Percentiles rank a stretch among this genome's conserved stretches.
Conservation (phyloP, 345 rosid species). For the Sonneratia alba region DNA sequence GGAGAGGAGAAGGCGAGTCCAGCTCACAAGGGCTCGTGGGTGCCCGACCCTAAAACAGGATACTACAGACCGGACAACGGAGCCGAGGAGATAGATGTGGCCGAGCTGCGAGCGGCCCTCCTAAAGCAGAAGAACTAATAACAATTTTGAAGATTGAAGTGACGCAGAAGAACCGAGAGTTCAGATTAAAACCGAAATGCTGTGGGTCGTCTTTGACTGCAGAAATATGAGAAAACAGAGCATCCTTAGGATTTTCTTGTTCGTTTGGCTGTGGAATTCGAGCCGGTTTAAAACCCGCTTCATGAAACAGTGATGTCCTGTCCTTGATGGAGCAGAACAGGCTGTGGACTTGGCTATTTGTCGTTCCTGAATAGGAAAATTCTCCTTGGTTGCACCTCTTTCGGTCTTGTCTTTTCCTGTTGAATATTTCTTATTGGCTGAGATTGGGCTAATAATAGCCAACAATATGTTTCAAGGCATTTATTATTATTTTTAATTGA, state of each 20-base stretch:
- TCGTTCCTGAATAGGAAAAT: no score
- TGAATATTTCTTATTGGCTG: no score
- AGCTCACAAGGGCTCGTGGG: slow-evolving; percentile 52
- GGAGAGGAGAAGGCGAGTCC: slow-evolving; percentile 35
- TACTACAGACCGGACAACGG: slow-evolving; percentile 70
- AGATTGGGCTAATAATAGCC: no score
- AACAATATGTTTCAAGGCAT: no score
- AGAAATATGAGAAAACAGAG: no score
- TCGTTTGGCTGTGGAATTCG: background rate
- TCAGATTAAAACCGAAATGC: background rate
- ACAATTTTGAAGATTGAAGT: background rate
- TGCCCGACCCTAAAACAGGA: slow-evolving; percentile 83
- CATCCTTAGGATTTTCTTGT: background rate
- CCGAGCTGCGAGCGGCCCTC: slow-evolving; percentile 52
- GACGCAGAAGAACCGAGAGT: background rate
- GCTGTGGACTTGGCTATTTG: no score
- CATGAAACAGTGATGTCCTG: no score
- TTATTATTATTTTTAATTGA: no score
- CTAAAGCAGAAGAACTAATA: slow-evolving; percentile 51
- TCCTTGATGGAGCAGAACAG: no score
- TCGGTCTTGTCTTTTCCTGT: no score
- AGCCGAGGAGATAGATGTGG: slow-evolving; percentile 52
- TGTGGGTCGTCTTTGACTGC: background rate
- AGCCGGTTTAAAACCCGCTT: background rate
- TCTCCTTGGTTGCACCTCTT: no score